A percentile compares a stretch with the other conserved stretches of the same genome.
Conservation (phyloP, 352 stramenopile species). For the Phytophthora cactorum region DNA sequence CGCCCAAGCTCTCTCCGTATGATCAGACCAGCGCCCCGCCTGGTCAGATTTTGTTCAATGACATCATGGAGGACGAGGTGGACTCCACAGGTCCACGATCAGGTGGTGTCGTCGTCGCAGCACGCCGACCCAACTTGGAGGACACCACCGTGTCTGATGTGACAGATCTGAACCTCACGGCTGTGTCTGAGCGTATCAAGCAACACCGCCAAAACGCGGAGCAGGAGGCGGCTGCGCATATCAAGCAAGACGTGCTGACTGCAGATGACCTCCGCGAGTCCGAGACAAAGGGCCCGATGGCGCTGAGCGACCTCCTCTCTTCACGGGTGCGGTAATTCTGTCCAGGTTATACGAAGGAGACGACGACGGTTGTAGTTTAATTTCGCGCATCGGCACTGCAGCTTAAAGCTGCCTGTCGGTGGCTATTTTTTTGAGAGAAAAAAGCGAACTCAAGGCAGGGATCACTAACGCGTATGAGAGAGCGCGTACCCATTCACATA, state of each 20-base stretch:
- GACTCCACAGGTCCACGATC: slow-evolving; percentile 18
- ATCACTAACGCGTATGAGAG: slow-evolving; percentile 29
- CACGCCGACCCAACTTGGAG: slow-evolving; percentile 26
- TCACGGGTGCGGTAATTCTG: slow-evolving; percentile 32
- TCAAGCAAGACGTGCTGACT: slow-evolving; percentile 54
- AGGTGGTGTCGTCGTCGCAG: slow-evolving; percentile 5
- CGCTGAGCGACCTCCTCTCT: slow-evolving; percentile 52
- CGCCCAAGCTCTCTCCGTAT: slow-evolving; percentile 20
- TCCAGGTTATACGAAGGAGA: slow-evolving; percentile 2
- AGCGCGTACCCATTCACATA: slow-evolving; percentile 34
- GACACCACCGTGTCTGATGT: slow-evolving; percentile 37
- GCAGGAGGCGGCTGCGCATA: slow-evolving; percentile 30
- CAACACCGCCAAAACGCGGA: slow-evolving; percentile 46
- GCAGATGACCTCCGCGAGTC: slow-evolving; percentile 57
- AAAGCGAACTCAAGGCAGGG: slow-evolving; percentile 15
- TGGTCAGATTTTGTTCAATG: slow-evolving; percentile 62
- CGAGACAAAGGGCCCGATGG: slow-evolving; percentile 47
- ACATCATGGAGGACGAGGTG: slow-evolving; percentile 67
- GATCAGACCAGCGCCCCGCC: slow-evolving; percentile 26
- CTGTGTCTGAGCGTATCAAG: slow-evolving; percentile 60
- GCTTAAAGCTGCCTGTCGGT: slow-evolving; percentile 5
- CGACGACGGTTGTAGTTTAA: slow-evolving; percentile 34
- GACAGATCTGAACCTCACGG: slow-evolving; percentile 60
- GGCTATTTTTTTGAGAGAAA: slow-evolving; percentile 14
- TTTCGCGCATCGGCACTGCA: slow-evolving; percentile 6